Conservation (phyloP, 805 yeast species). For the Wickerhamiella domercqiae region DNA sequence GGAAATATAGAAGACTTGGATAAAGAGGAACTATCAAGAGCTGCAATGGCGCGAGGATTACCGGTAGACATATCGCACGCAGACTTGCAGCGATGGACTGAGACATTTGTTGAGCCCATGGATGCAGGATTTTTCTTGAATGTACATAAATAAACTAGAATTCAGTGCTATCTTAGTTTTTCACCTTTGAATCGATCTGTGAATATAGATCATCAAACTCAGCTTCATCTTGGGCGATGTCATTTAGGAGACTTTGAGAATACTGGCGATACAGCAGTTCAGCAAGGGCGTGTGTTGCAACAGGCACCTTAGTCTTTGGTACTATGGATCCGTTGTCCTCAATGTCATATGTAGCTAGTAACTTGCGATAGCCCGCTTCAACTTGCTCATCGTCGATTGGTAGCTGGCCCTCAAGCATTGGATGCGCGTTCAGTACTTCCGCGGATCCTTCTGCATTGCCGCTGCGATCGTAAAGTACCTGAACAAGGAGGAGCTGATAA, state of each 20-base stretch:
- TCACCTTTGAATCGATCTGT: no score
- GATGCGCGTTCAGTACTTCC: not conserved
- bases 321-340: not conserved
- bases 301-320: not conserved
- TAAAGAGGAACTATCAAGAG: constrained; percentile 9
- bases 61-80: constrained; percentile 8
- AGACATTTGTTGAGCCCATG: constrained; percentile 17
- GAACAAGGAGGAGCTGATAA: constrained; percentile 1
- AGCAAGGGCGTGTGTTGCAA: not conserved
- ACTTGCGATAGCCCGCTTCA: not conserved
- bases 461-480: not conserved
- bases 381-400: not conserved
- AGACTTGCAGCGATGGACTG: constrained; percentile 10
- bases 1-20: constrained; percentile 6
- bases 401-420: not conserved
- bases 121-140: constrained; percentile 15
- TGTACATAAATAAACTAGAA: no score
- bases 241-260: not conserved
- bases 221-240: not conserved
- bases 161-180: no score
- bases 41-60: constrained; percentile 13
- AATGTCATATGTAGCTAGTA: not conserved
- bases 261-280: constrained; percentile 1
- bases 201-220: not conserved
- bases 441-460: not conserved